Base-by-base conservation (phyloP, 768 basidiomycete genomes). In the Pulveroboletus sp. region DNA sequence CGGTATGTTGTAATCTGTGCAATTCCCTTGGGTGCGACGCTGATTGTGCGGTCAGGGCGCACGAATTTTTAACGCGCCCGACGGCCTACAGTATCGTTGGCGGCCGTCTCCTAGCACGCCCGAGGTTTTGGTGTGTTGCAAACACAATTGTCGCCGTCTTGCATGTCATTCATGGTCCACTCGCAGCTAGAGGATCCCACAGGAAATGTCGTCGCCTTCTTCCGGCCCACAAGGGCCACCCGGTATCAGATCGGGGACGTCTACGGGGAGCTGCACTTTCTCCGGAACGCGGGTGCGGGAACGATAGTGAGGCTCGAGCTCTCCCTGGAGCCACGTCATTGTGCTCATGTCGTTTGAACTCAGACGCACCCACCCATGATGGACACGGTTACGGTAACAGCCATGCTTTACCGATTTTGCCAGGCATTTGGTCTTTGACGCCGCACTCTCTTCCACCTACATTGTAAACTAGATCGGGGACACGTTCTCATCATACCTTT, bases 301-400 rank as follows among this genome's bases (percentile, higher is more conserved):
- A 88, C 88, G 50, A 86, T 92, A 71, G 89, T 90, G 72, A 70
- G 57, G 50, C 37, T 46, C 43, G 21, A 21, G 21, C 33, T 61
- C 61, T 57, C 41, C 50, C 12, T 45, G 38, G 53, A 48, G 51
- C 56, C 46, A 44, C 46, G 52, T 57, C 63, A 55, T 41, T 8
- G 39, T 50, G 28, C 59, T 69, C 48, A 68, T 58, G 52, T 57
- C 54, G 30, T 44, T 44, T 55, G 55, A 45, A 43, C 51, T 46
- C 63, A 89, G 88, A 86, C 82, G 76, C 89, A 89, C 64, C 89
- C 88, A 45, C 89, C 89, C 57, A 83, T 92, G 69, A 92, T 92
- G 89, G 88, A 92, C 74, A 82, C 80, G 39, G 88, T 92, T 53
- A 85, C 85, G 26, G 82, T 92, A 57, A 89, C 89, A 27, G 81